Evolutionary conservation across 2,329 filamentous ascomycete species (phyloP).

Genomic region (Fusarium robinianum): DNA sequence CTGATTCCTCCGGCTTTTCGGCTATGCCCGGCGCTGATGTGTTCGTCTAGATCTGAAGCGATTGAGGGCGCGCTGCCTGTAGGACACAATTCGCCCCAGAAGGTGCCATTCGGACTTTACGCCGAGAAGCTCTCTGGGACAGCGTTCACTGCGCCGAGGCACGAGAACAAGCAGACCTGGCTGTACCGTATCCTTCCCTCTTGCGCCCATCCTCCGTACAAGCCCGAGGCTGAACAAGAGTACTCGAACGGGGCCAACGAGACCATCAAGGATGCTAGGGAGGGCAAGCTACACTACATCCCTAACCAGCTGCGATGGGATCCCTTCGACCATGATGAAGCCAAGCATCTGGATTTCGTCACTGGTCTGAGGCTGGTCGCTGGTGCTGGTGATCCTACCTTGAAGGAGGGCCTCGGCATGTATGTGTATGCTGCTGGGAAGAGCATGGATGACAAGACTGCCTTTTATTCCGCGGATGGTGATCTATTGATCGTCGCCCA

Average conservation of each 20-base stretch:
- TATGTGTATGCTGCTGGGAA: conserved; percentile 79
- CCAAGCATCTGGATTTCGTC: conserved; percentile 54
- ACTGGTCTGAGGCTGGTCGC: conserved; percentile 70
- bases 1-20: not conserved
- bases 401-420: conserved; percentile 80
- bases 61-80: conserved; percentile 74
- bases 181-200: conserved; percentile 72
- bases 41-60: conserved; percentile 68
- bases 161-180: conserved; percentile 73
- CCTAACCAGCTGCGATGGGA: conserved; percentile 87
- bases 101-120: conserved; percentile 77
- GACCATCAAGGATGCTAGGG: conserved; percentile 26
- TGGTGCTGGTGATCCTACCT: conserved; percentile 77
- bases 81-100: conserved; percentile 81
- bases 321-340: conserved; percentile 73
- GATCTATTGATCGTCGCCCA: conserved; percentile 79
- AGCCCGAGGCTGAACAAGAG: conserved; percentile 46
- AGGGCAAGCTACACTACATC: conserved; percentile 41
- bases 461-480: conserved; percentile 84
- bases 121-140: conserved; percentile 78
- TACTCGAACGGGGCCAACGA: conserved; percentile 33
- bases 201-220: conserved; percentile 62
- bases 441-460: conserved; percentile 73
- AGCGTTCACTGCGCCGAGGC: conserved; percentile 70
- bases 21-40: conserved; percentile 2